Conservation (phyloP, 331 rosid genomes). For the Saraca asoca region DNA sequence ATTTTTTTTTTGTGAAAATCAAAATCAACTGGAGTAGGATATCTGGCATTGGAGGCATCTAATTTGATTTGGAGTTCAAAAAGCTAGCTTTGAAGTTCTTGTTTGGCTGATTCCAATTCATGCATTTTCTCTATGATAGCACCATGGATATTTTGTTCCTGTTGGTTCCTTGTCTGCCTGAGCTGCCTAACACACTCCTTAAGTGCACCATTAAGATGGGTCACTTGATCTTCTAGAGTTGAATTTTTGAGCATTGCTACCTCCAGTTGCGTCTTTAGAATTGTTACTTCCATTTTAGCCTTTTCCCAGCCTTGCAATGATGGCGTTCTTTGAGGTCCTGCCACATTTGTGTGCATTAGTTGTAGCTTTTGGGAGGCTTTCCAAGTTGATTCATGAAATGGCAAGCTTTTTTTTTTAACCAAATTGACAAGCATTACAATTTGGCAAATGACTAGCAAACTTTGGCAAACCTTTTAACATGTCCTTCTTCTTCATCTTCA, state of each 20-base stretch:
- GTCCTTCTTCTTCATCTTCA: too few species aligned
- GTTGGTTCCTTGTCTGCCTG: slow-evolving; percentile 82
- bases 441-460: too few species aligned
- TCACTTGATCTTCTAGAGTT: slow-evolving; percentile 60
- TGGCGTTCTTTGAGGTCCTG: too few species aligned
- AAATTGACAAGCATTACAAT: too few species aligned
- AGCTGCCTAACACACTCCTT: slow-evolving; percentile 91
- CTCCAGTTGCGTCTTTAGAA: slow-evolving; percentile 68
- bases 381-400: too few species aligned
- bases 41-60: slow-evolving; percentile 42
- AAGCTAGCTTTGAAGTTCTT: slow-evolving; percentile 62
- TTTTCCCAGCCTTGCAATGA: slow-evolving; percentile 99
- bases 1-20: slow-evolving; percentile 49
- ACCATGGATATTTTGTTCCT: slow-evolving; percentile 59
- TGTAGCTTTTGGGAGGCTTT: too few species aligned
- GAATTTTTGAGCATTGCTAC: slow-evolving; percentile 55
- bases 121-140: slow-evolving; percentile 51
- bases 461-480: too few species aligned
- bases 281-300: slow-evolving; percentile 76
- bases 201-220: slow-evolving; percentile 87
- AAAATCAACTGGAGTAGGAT: slow-evolving; percentile 47
- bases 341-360: too few species aligned
- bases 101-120: slow-evolving; percentile 61
- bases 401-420: too few species aligned
- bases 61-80: slow-evolving; percentile 55